A percentile compares a stretch with the other conserved stretches of the same genome.
These are phyloP conservation scores for Leccinum griseonigrum DNA, from an alignment of 1,284 basidiomycete species.

Conservation along the genomic window DNA sequence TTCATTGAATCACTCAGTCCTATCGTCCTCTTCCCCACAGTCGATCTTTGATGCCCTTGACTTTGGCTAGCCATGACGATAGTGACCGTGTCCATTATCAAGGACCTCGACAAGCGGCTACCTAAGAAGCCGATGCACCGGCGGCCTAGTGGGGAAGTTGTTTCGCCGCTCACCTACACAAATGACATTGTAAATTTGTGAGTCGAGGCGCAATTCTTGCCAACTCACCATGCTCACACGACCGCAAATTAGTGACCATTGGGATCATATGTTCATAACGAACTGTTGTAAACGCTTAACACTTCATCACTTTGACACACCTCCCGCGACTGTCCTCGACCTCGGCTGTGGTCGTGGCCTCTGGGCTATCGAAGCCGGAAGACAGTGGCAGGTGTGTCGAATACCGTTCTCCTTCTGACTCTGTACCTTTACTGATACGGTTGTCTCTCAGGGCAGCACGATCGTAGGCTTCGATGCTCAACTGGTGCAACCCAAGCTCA, in stretches of 20 bases:
- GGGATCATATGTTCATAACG: constrained; percentile 63
- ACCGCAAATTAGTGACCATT: constrained; percentile 52
- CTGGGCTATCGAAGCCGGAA: constrained; percentile 68
- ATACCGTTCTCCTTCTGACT: not conserved
- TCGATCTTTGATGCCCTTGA: constrained; percentile 21
- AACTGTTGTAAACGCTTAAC: constrained; percentile 48
- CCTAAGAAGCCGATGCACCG: constrained; percentile 40
- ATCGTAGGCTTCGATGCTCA: constrained; percentile 62
- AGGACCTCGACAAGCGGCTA: constrained; percentile 46
- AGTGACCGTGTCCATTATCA: constrained; percentile 34
- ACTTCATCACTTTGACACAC: constrained; percentile 48
- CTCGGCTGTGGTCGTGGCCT: constrained; percentile 81
- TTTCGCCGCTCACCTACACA: constrained; percentile 53
- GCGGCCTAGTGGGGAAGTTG: constrained; percentile 45
- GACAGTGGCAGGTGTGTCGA: constrained; percentile 55
- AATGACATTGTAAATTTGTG: constrained; percentile 54
- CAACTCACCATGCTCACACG: not conserved
- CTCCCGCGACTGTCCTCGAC: constrained; percentile 59
- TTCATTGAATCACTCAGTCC: not conserved
- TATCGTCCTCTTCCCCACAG: constrained; percentile 8
- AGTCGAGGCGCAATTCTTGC: constrained; percentile 21
- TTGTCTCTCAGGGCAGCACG: constrained; percentile 43
- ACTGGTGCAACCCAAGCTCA: constrained; percentile 55
- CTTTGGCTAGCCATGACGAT: constrained; percentile 26
- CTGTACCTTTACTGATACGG: constrained; percentile 5